phyloP scores from a whole-genome alignment of 257 asterid genomes.

The Orobanche coerulescens region DNA sequence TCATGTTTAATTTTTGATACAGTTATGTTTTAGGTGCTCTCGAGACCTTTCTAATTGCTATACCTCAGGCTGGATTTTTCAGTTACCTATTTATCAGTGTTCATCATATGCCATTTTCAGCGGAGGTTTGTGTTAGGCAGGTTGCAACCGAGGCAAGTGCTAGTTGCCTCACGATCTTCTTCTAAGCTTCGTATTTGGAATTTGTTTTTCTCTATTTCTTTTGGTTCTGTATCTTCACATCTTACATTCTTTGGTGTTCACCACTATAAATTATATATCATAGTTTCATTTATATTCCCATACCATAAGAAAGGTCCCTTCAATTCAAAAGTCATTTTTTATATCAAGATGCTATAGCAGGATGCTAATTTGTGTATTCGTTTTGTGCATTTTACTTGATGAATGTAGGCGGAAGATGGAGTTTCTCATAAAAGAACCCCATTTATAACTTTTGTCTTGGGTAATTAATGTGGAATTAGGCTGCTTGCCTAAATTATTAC shows the following conservation, averaged over 20 bases:
- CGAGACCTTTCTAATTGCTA: too few species aligned
- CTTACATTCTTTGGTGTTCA: not conserved
- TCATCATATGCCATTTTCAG: too few species aligned
- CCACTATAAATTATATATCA: not conserved
- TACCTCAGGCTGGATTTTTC: too few species aligned
- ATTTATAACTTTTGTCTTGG: not conserved
- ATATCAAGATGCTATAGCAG: too few species aligned
- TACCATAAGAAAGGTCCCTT: not conserved
- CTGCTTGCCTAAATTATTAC: too few species aligned
- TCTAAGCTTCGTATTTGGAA: not conserved
- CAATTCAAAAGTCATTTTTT: not conserved
- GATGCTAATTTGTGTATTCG: not conserved
- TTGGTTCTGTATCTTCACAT: not conserved
- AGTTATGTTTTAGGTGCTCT: too few species aligned
- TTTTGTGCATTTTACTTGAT: not conserved
- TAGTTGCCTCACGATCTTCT: too few species aligned
- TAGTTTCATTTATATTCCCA: not conserved
- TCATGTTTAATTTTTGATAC: too few species aligned
- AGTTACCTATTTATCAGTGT: too few species aligned
- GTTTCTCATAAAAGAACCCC: not conserved
- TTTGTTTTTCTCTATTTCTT: not conserved
- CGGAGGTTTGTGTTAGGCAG: too few species aligned
- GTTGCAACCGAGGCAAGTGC: too few species aligned
- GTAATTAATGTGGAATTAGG: not conserved
- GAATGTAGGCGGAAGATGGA: not conserved